These are phyloP conservation scores for Pulveroboletus sp. DNA, from an alignment of 768 basidiomycete genomes.

Conservation along the genomic window DNA sequence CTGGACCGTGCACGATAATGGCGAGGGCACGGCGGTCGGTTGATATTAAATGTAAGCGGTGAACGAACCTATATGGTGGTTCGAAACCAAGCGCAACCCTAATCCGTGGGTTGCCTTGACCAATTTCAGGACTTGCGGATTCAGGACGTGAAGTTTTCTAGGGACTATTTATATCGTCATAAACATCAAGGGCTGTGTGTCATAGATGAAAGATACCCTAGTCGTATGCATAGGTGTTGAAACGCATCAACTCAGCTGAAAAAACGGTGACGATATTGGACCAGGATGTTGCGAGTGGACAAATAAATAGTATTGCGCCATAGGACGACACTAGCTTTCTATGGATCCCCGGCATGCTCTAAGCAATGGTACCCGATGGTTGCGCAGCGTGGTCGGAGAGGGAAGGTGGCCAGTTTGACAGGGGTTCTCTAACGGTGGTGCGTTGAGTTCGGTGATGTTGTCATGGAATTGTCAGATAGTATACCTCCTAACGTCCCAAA, in stretches of 20 bases:
- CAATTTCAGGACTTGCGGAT: too few species aligned
- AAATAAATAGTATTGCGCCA: too few species aligned
- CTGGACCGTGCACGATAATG: conserved; percentile 27
- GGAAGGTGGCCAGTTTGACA: conserved; percentile 28
- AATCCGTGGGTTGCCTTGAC: too few species aligned
- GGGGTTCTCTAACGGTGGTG: conserved; percentile 17
- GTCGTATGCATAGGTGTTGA: background rate
- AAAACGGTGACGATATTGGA: background rate
- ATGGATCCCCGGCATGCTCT: background rate
- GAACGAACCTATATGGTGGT: background rate
- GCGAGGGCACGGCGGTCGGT: conserved; percentile 6
- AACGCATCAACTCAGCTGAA: too few species aligned
- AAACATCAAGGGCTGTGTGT: background rate
- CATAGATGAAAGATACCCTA: background rate
- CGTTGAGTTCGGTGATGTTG: conserved; percentile 1
- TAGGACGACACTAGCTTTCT: too few species aligned
- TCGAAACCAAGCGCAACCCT: too few species aligned
- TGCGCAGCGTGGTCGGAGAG: conserved; percentile 20
- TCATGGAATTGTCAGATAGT: conserved; percentile 26
- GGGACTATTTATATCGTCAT: too few species aligned
- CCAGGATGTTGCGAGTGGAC: background rate
- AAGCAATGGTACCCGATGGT: conserved; percentile 23
- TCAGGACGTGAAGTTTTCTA: too few species aligned
- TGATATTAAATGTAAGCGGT: too few species aligned
- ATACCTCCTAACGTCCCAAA: conserved; percentile 87